Base-by-base conservation (phyloP, 1,284 basidiomycete genomes). In the Phaffia rhodozyma region DNA sequence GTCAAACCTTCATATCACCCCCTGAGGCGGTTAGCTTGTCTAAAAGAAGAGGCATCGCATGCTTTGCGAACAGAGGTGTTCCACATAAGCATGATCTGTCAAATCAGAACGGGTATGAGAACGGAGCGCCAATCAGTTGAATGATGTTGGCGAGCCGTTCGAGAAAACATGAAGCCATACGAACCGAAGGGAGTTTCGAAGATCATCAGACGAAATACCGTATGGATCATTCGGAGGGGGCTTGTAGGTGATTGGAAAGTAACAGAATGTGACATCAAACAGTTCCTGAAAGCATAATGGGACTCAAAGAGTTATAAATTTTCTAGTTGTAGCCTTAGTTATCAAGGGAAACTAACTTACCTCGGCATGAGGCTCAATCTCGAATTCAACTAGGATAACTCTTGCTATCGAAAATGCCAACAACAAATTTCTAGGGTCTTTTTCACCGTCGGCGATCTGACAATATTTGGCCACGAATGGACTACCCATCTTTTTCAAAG, bases 171-270 rank as follows among this genome's bases (percentile, higher is more conserved):
- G 32, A 21, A 2, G 27, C 30, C 3, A 9, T 18, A 58, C 67
- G 70, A 7, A 87, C 87, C 85, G 79, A 21, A 98, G 80, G 0
- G 86, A 80, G 49, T 77, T 70, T 71, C 87, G 88, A 47, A 99
- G 81, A 71, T 97, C 89, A 53, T 94, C 89, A 0, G 89, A 81
- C 1, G 86, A 89, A 67, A 98, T 96, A 7, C 89, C 88, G 74
- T 94, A 94, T 3, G 92, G 91, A 72, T 97, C 93, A 70, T 93
- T 87, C 0, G 91, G 88, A 6, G 93, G 91, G 16, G 93, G 91
- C 60, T 88, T 84, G 78, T 97, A 99, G 0, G 91, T 91, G 69
- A 99, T 98, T 0, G 96, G 96, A 76, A 97, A 99, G 76, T 99
- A 99, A 76, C 96, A 98, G 75, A 93, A 98, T 0, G 87, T 89